Base-by-base conservation (phyloP, 2,329 filamentous ascomycete species). In the Nemania sp. region DNA sequence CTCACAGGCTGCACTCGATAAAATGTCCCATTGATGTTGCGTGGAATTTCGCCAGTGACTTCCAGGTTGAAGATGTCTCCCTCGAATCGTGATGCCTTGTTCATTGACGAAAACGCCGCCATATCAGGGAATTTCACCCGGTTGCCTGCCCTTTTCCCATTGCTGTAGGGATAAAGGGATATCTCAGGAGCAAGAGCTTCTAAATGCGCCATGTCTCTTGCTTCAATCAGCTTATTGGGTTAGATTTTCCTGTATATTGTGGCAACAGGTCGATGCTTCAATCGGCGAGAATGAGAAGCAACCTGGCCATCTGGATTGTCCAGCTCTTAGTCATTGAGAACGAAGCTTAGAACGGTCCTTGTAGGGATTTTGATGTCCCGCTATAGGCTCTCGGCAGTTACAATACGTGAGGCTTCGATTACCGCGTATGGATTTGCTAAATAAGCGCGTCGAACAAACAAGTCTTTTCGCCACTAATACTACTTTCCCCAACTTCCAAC, bases 1-100 rank as follows among this genome's bases (percentile, higher is more conserved):
- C 62, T 58, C 55, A 66, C 64, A 9, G 77, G 77, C 68, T 80
- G 79, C 15, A 81, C 70, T 3, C 79, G 74, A 60, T 73, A 79
- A 56, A 79, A 79, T 0, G 72, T 77, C 0, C 77, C 77, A 47
- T 75, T 65, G 34, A 80, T 77, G 6, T 76, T 74, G 4, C 59
- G 49, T 0, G 77, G 77, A 26, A 79, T 72, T 3, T 67, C 64
- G 5, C 76, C 75, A 1, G 68, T 62, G 7, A 77, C 69, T 46
- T 77, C 74, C 2, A 78, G 61, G 45, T 76, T 65, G 28, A 67
- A 65, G 15, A 76, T 64, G 44, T 77, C 71, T 9, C 73, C 74
- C 58, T 73, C 71, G 37, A 73, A 70, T 6, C 71, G 66, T 14
- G 70, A 70, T 3, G 72, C 67, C 40, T 67, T 68, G 64, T 74